Conservation (phyloP, 371 early-diverging fungal genomes). For the Mortierella sp. region DNA sequence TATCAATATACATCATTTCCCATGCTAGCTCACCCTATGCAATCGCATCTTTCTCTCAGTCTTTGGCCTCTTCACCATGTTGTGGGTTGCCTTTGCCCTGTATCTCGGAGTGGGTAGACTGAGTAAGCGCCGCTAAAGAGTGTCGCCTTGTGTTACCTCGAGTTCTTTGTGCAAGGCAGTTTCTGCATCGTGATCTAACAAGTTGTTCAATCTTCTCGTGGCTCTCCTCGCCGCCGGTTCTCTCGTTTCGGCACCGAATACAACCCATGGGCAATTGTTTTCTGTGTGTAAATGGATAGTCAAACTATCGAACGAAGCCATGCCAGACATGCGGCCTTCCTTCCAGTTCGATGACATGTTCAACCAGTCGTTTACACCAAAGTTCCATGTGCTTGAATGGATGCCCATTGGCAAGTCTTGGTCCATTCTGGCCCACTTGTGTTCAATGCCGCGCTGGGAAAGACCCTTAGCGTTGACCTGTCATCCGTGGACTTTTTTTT, state of each 20-base stretch:
- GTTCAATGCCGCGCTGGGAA: no score
- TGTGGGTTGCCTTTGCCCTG: slow-evolving; percentile 41
- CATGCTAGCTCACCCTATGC: slow-evolving; percentile 32
- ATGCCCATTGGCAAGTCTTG: slow-evolving; percentile 57
- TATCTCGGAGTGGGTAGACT: slow-evolving; percentile 34
- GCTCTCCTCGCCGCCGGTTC: no score
- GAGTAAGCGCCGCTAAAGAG: slow-evolving; percentile 7
- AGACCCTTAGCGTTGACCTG: no score
- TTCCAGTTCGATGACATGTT: slow-evolving; percentile 65
- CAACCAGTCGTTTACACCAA: slow-evolving; percentile 60
- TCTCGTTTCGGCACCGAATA: no score
- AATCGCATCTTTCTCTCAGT: slow-evolving; percentile 33
- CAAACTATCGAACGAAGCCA: slow-evolving; percentile 1
- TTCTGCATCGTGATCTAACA: no score
- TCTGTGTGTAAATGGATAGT: no score
- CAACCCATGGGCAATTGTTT: no score
- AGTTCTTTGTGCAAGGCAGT: background rate
- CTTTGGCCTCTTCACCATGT: slow-evolving; percentile 17
- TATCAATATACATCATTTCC: background rate
- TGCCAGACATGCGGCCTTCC: slow-evolving; percentile 42
- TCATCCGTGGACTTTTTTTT: no score
- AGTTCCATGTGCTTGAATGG: slow-evolving; percentile 59
- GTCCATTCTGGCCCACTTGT: background rate
- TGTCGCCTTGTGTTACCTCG: background rate
- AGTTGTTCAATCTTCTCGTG: no score